Conservation (phyloP, 192 early-diverging fungal genomes). For the Kickxella alabastrina region DNA sequence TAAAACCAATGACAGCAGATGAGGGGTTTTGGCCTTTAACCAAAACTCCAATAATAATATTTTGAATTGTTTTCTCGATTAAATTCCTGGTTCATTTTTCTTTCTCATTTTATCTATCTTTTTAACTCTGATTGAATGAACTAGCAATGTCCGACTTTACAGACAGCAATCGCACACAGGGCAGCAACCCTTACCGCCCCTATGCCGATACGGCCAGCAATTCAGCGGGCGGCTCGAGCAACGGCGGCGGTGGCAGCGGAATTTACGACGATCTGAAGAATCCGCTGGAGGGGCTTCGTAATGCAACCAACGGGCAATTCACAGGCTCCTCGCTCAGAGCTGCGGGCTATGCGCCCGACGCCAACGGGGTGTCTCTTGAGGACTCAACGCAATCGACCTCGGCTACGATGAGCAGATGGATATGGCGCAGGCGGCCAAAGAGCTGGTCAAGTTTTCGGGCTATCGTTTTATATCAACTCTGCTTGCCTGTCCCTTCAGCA, state of each 20-base stretch:
- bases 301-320: neutral
- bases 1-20: no score
- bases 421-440: constrained; percentile 49
- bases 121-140: neutral
- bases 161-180: constrained; percentile 3
- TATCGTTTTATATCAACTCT: constrained; percentile 61
- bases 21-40: no score
- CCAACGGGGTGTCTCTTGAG: constrained; percentile 3
- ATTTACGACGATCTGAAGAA: constrained; percentile 31
- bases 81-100: neutral
- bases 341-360: constrained; percentile 1
- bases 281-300: constrained; percentile 33
- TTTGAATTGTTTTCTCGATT: no score
- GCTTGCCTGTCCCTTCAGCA: constrained; percentile 60
- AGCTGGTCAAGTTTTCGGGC: constrained; percentile 61
- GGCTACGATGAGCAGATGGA: constrained; percentile 26
- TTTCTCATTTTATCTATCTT: neutral
- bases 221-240: no score
- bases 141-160: constrained; percentile 32
- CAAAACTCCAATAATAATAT: no score
- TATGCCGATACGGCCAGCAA: constrained; percentile 23
- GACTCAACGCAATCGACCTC: constrained; percentile 17
- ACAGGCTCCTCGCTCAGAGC: constrained; percentile 7
- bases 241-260: constrained; percentile 11
- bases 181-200: constrained; percentile 33